Base-by-base conservation (phyloP, 108 stramenopile species). In the Nitzschia inconspicua region DNA sequence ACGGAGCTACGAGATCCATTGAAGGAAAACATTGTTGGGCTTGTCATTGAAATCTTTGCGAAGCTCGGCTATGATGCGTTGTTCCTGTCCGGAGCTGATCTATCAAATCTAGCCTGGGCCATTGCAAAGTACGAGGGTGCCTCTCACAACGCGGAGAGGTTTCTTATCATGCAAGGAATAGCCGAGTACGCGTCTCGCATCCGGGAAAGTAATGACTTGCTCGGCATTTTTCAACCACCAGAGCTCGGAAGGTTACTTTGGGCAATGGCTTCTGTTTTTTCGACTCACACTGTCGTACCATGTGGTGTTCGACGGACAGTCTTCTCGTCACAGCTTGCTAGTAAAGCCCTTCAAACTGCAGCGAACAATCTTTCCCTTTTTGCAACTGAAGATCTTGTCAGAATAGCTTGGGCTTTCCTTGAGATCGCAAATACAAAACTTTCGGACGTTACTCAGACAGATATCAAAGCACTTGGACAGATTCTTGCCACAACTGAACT, bases 51-150 rank as follows among this genome's bases (percentile, higher is more conserved):
- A 27, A 63, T 66, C 9, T 34, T 77, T 31, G 48, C 37, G 11
- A 44, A 41, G 56, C 53, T 65, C 3, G 78, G 78, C 36, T 24
- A 44, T 42, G 49, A 51, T 7, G 53, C 55, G 14, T 29, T 76
- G 0, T 32, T 7, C 3, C 48, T 79, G 3, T 29, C 31, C 14
- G 78, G 77, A 4, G 55, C 51, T 20, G 78, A 76, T 22, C 44
- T 79, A 11, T 44, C 78, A 4, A 79, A 83, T 63, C 62, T 83
- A n/a, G 75, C 72, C 10, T 78, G 75, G 75, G 75, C 78, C 0
- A 44, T 79, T 25, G 60, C 82, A 31, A 72, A 54, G 25, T 72
- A 47, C 36, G 62, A 63, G 16, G 63, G 43, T 0, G 47, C 32
- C 22, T 36, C 34, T 54, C 32, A 54, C 22, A 35, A 0, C n/a